Conservation (phyloP, 2,329 filamentous ascomycete genomes). For the Phialemoniopsis sp. region DNA sequence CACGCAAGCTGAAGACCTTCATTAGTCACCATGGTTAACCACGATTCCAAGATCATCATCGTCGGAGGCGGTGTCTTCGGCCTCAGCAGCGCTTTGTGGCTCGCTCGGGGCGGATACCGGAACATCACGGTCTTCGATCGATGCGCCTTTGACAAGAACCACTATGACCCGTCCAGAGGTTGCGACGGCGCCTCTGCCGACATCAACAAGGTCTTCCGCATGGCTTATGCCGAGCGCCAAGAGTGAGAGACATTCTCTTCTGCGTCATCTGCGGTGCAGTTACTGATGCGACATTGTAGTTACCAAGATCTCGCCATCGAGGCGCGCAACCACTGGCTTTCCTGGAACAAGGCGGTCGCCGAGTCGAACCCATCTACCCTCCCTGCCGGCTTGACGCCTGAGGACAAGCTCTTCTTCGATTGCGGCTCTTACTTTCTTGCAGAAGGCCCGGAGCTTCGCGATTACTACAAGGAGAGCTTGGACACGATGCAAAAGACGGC, state of each 20-base stretch:
- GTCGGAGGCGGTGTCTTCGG: neutral
- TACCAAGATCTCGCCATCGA: slow-evolving; percentile 20
- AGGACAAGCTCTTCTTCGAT: slow-evolving; percentile 11
- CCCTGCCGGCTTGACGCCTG: slow-evolving; percentile 11
- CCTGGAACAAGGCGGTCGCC: slow-evolving; percentile 15
- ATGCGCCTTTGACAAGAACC: slow-evolving; percentile 8
- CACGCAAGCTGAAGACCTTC: too few relatives aligned
- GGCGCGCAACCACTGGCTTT: slow-evolving; percentile 22
- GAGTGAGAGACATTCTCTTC: too few relatives aligned
- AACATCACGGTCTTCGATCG: slow-evolving; percentile 11
- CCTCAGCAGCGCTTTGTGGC: slow-evolving; percentile 8
- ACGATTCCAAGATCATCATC: too few relatives aligned
- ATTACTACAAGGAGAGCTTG: slow-evolving; percentile 11
- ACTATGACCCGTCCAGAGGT: slow-evolving; percentile 8
- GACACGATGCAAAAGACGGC: slow-evolving; percentile 4
- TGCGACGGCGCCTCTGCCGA: slow-evolving; percentile 12
- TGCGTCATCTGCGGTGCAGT: too few relatives aligned
- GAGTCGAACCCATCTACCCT: slow-evolving; percentile 9
- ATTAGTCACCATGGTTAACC: too few relatives aligned
- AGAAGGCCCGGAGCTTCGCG: slow-evolving; percentile 5
- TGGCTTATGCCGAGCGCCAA: slow-evolving; percentile 7
- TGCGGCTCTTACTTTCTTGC: slow-evolving; percentile 13
- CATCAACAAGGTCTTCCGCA: slow-evolving; percentile 12
- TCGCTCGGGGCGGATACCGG: slow-evolving; percentile 9
- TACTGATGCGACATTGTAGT: too few relatives aligned